Conservation (phyloP, 768 basidiomycete genomes). For the Phylloporus rhodoxanthus region DNA sequence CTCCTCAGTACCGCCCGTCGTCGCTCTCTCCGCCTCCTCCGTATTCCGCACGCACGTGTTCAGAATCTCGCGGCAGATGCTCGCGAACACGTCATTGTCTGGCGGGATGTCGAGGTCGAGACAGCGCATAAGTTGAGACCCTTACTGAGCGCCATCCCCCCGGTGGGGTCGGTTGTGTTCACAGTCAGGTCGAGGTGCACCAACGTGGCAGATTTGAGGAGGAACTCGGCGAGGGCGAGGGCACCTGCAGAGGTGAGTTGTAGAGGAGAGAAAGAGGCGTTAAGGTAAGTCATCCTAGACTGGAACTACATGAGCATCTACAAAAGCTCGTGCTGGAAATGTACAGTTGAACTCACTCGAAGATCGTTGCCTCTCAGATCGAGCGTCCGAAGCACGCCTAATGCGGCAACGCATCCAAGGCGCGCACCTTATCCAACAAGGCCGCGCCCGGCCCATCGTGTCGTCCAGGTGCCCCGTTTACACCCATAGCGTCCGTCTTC, state of each 20-base stretch:
- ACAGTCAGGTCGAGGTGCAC: constrained; percentile 88
- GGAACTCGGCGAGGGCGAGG: constrained; percentile 92
- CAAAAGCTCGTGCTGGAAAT: background rate
- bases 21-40: constrained; percentile 63
- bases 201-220: constrained; percentile 82
- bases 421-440: constrained; percentile 80
- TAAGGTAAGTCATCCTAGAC: constrained; percentile 83
- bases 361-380: constrained; percentile 93
- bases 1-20: constrained; percentile 6
- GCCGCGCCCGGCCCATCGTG: constrained; percentile 61
- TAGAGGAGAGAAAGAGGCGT: constrained; percentile 85
- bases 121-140: constrained; percentile 87
- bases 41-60: constrained; percentile 91
- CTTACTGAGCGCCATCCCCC: constrained; percentile 85
- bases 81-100: constrained; percentile 73
- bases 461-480: constrained; percentile 5
- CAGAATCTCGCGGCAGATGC: constrained; percentile 84
- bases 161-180: constrained; percentile 81
- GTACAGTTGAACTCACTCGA: constrained; percentile 57
- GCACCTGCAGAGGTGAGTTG: constrained; percentile 76
- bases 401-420: constrained; percentile 77
- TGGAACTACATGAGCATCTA: constrained; percentile 15
- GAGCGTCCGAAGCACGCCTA: constrained; percentile 82
- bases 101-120: constrained; percentile 90
- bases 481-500: background rate